Conservation (phyloP, 2,329 filamentous ascomycete genomes). For the Aspergillus sp. region DNA sequence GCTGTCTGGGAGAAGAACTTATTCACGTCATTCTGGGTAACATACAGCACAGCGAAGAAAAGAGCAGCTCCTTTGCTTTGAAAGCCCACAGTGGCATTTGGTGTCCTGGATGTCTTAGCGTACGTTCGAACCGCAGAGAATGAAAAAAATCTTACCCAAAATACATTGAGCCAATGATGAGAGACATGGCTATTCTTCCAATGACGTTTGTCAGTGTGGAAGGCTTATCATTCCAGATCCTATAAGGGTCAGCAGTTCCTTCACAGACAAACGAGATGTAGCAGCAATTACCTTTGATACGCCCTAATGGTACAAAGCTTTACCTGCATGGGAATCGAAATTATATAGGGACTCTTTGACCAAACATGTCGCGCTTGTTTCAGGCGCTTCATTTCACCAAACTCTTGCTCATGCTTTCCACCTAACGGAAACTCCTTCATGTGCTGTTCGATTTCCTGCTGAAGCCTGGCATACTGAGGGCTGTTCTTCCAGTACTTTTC, state of each 20-base stretch:
- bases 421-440: conserved; percentile 35
- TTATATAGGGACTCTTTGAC: conserved; percentile 65
- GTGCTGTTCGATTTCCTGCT: conserved; percentile 38
- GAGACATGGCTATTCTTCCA: conserved; percentile 71
- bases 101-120: conserved; percentile 65
- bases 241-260: conserved; percentile 27
- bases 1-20: too few relatives aligned
- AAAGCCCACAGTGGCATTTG: conserved; percentile 68
- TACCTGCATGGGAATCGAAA: conserved; percentile 76
- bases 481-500: conserved; percentile 52
- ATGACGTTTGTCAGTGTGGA: conserved; percentile 66
- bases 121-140: not conserved
- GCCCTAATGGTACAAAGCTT: conserved; percentile 79
- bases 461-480: conserved; percentile 31
- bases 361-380: conserved; percentile 42
- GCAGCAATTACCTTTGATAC: conserved; percentile 60
- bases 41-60: conserved; percentile 79
- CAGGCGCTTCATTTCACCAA: conserved; percentile 34
- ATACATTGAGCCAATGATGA: conserved; percentile 68
- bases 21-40: too few relatives aligned
- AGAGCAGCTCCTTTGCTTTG: conserved; percentile 75
- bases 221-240: conserved; percentile 72
- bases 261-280: not conserved
- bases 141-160: conserved; percentile 25
- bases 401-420: conserved; percentile 32